phyloP scores from a whole-genome alignment of 2,329 filamentous ascomycete species.

The Fusarium pilosicola region DNA sequence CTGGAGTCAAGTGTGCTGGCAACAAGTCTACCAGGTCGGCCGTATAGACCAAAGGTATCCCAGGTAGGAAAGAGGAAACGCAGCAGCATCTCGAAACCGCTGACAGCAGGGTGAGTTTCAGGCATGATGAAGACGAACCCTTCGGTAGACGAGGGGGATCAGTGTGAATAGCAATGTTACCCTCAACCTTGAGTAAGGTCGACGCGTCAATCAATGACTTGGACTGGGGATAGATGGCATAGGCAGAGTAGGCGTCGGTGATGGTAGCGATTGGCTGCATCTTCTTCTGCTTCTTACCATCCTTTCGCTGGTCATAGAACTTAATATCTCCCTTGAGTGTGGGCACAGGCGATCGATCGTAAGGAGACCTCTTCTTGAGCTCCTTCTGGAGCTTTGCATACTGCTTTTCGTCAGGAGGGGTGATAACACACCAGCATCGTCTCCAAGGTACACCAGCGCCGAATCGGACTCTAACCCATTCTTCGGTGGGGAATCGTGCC shows the following conservation, averaged over 20 bases:
- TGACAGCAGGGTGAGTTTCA: constrained; percentile 89
- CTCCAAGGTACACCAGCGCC: constrained; percentile 96
- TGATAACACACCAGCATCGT: constrained; percentile 95
- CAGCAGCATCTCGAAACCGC: constrained; percentile 94
- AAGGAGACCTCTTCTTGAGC: constrained; percentile 82
- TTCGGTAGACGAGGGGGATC: constrained; percentile 80
- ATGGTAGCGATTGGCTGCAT: constrained; percentile 89
- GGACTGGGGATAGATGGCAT: constrained; percentile 94
- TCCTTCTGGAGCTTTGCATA: constrained; percentile 84
- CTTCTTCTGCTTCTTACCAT: constrained; percentile 90
- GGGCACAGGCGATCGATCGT: constrained; percentile 76
- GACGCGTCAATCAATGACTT: constrained; percentile 95
- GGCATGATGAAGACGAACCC: constrained; percentile 99
- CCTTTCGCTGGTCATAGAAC: constrained; percentile 85
- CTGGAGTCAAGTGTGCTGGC: constrained; percentile 87
- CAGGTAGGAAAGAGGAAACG: constrained; percentile 93
- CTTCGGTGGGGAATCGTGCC: constrained; percentile 79
- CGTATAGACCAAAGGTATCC: constrained; percentile 92
- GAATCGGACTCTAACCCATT: constrained; percentile 95
- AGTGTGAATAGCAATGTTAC: constrained; percentile 86
- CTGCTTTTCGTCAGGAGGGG: constrained; percentile 93
- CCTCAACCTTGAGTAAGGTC: constrained; percentile 93
- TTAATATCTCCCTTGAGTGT: constrained; percentile 88
- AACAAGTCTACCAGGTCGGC: constrained; percentile 84
- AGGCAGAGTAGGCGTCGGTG: constrained; percentile 88